phyloP scores from a whole-genome alignment of 352 stramenopile genomes.

The Thalassiosira livingstoniorum region DNA sequence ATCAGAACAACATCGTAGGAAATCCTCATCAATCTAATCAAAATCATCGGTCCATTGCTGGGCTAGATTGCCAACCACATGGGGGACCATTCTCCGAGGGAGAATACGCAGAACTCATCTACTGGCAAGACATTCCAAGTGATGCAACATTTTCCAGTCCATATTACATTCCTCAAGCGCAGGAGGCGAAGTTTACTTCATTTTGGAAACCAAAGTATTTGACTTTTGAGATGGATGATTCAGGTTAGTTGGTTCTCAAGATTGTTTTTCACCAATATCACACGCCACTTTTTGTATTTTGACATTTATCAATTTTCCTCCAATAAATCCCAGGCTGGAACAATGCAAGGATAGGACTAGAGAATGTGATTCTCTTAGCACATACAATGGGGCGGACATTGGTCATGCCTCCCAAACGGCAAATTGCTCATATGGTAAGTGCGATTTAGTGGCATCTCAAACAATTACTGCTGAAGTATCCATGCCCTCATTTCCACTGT shows the following conservation, averaged over 20 bases:
- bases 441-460: background rate
- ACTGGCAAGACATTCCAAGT: slow-evolving; percentile 50
- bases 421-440: slow-evolving; percentile 55
- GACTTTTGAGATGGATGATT: slow-evolving; percentile 86
- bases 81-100: slow-evolving; percentile 35
- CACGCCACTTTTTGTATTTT: slow-evolving; percentile 3
- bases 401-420: slow-evolving; percentile 81
- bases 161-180: slow-evolving; percentile 41
- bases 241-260: too few relatives aligned
- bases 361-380: slow-evolving; percentile 80
- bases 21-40: too few relatives aligned
- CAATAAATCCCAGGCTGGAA: too few relatives aligned
- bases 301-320: slow-evolving; percentile 49
- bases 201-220: slow-evolving; percentile 70
- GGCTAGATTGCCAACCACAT: slow-evolving; percentile 40
- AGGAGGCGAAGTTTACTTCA: slow-evolving; percentile 22
- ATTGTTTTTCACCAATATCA: background rate
- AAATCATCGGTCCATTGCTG: background rate
- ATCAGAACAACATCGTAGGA: too few relatives aligned
- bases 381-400: slow-evolving; percentile 82
- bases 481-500: background rate
- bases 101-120: slow-evolving; percentile 51
- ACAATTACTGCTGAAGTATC: too few relatives aligned
- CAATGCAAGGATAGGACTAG: slow-evolving; percentile 86
- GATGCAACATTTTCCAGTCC: slow-evolving; percentile 45